Conservation (phyloP, 176 grass and related monocot species). For the Lolium perenne region DNA sequence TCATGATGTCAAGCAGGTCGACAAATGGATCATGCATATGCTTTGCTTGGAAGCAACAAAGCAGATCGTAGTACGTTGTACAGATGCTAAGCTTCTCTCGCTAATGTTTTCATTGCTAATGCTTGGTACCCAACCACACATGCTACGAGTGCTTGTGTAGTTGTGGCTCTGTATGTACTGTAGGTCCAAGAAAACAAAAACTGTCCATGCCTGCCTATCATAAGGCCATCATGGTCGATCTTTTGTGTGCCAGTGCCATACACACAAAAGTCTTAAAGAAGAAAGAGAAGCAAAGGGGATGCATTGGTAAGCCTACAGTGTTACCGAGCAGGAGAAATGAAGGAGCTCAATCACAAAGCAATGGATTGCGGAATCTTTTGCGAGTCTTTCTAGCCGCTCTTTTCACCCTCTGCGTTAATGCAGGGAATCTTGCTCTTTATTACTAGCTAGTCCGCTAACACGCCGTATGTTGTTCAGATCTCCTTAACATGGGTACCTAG, state of each 20-base stretch:
- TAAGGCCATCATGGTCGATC: slow-evolving; percentile 51
- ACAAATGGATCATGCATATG: too few relatives aligned
- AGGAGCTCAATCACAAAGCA: slow-evolving; percentile 75
- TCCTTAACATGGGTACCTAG: too few relatives aligned
- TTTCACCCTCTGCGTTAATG: slow-evolving; percentile 38
- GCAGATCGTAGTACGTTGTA: too few relatives aligned
- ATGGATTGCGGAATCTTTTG: slow-evolving; percentile 89
- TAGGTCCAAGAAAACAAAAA: not conserved
- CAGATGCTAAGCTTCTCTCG: not conserved
- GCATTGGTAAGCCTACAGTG: not conserved
- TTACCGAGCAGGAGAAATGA: not conserved
- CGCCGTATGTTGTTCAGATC: too few relatives aligned
- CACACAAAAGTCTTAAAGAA: slow-evolving; percentile 6
- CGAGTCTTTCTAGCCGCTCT: slow-evolving; percentile 1
- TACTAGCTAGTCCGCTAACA: not conserved
- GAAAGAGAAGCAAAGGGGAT: not conserved
- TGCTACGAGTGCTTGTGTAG: not conserved
- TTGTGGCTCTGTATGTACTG: not conserved
- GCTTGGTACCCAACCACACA: not conserved
- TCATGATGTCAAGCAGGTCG: too few relatives aligned
- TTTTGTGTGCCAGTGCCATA: slow-evolving; percentile 49
- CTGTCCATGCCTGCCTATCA: slow-evolving; percentile 42
- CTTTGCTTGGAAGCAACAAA: too few relatives aligned
- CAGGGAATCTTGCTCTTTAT: slow-evolving; percentile 55
- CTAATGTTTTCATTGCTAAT: not conserved